A percentile compares a stretch with the other conserved stretches of the same genome.
These are phyloP conservation scores for Monosporascus ibericus DNA, from an alignment of 2,329 filamentous ascomycete genomes.

Conservation along the genomic window DNA sequence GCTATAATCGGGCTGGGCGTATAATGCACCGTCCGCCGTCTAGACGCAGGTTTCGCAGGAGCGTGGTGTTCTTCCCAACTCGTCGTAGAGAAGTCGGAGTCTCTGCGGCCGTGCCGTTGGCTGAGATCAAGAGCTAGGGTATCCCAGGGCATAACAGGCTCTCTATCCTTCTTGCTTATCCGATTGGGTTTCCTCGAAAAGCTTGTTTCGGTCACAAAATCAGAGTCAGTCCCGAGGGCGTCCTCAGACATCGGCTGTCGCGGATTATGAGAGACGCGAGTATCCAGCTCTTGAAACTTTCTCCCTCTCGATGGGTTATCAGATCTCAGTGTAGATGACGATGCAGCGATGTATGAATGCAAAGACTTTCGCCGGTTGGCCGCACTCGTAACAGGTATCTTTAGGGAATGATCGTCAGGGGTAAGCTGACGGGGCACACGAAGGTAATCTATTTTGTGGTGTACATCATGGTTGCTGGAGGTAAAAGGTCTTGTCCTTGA, in stretches of 20 bases:
- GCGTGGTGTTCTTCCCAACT: conserved; percentile 3
- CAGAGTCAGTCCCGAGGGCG: background rate
- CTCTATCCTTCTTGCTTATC: background rate
- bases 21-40: conserved; percentile 14
- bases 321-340: conserved; percentile 7
- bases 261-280: conserved; percentile 13
- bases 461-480: conserved; percentile 4
- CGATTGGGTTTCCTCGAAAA: conserved; percentile 4
- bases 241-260: conserved; percentile 5
- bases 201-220: background rate
- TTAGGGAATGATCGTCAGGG: conserved; percentile 5
- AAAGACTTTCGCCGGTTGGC: conserved; percentile 19
- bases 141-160: background rate
- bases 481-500: conserved; percentile 13
- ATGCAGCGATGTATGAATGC: conserved; percentile 14
- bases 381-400: conserved; percentile 1
- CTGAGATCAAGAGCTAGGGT: conserved; percentile 2
- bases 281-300: conserved; percentile 7
- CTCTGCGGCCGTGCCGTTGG: conserved; percentile 5
- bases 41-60: conserved; percentile 7
- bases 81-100: conserved; percentile 12
- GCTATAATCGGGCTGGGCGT: conserved; percentile 6
- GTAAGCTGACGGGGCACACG: no score
- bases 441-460: conserved; percentile 11
- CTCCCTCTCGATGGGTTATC: conserved; percentile 7